phyloP scores from a whole-genome alignment of 345 rosid species.

The Arabidopsis thaliana region TAIR10.1 NC_003074.8:7569001-7569500 shows the following conservation, averaged over 20 bases:
- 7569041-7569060: conserved; percentile 39
- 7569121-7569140: conserved; percentile 50
- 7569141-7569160: conserved; percentile 39
- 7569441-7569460: conserved; percentile 76
- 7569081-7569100: conserved; percentile 42
- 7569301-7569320: conserved; percentile 49
- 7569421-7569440: conserved; percentile 80
- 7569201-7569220: conserved; percentile 86
- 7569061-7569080: conserved; percentile 39
- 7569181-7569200: conserved; percentile 75
- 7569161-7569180: neutral
- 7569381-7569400: conserved; percentile 44
- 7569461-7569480: conserved; percentile 70
- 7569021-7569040: conserved; percentile 44
- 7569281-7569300: conserved; percentile 49
- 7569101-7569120: conserved; percentile 64
- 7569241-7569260: conserved; percentile 75
- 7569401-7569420: conserved; percentile 77
- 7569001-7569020: conserved; percentile 36
- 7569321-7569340: conserved; percentile 46
- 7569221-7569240: conserved; percentile 75
- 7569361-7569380: conserved; percentile 64
- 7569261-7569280: conserved; percentile 55
- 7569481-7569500: conserved; percentile 41
- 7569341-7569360: conserved; percentile 66